Evolutionary conservation across 108 stramenopile genomes (phyloP), one percentile per base, ranked within the genome.

Genomic region (Pseudonitzschia pungens): DNA sequence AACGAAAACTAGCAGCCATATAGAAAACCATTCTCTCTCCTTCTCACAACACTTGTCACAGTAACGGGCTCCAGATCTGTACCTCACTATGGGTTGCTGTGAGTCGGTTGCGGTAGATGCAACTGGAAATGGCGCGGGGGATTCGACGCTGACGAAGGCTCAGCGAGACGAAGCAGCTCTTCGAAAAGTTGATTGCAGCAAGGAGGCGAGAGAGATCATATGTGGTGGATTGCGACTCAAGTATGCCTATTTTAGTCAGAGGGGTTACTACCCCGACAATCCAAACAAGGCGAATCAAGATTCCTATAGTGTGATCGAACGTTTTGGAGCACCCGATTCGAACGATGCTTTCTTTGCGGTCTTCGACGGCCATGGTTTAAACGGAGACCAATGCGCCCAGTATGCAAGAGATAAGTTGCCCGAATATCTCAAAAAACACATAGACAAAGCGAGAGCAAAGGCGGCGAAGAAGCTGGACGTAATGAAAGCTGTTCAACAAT

Each of bases 241-340:
- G 0, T 97, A 89, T 68, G 96, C 94, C 26, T 95, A 77, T 66
- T 64, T 95, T 40, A 84, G 84, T 63, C 92, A 95, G 67, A 78
- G 92, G 50, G 96, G 96, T 6, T 94, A 89, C 77, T 97, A 97
- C 73, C 96, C 94, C 11, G 93, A 96, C 43, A 89, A 90, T 65
- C 77, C 83, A 15, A 69, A 91, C 83, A 97, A 97, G 75, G 79
- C 92, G 41, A 97, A 97, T 83, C 96, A 97, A 73, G 96, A 97
- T 78, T 80, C 90, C 2, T 94, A 82, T 78, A 77, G 70, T 14
- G 79, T 90, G 14, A 70, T 73, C 0, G 71, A 84, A 18, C 69
- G 80, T 22, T 90, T 96, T 64, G 81, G 79, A 43, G 59, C 76
- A 31, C 28, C 45, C 11, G 64, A 73, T 40, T 62, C 67, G 44